These are phyloP conservation scores for Agrostemma githago DNA, from an alignment of 148 eudicot genomes.

Conservation along the genomic window DNA sequence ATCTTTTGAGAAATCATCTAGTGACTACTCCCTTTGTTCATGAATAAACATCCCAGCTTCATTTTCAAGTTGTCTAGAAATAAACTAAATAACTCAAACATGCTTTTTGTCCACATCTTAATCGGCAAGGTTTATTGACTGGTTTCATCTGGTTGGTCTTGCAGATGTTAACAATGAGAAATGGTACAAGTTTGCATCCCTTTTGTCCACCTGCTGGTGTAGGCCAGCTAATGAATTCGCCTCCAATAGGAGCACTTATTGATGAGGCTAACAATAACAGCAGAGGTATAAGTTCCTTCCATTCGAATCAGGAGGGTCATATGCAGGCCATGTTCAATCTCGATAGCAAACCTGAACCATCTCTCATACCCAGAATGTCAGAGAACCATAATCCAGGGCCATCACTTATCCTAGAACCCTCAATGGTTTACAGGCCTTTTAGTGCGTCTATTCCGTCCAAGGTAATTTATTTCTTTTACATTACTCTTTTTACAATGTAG, in stretches of 20 bases:
- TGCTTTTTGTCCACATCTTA: background rate
- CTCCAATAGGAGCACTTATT: conserved; percentile 28
- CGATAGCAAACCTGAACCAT: conserved; percentile 28
- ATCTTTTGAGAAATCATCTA: background rate
- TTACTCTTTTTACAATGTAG: background rate
- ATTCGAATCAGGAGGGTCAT: conserved; percentile 35
- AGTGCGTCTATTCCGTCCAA: conserved; percentile 43
- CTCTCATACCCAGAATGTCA: conserved; percentile 20
- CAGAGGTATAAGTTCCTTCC: conserved; percentile 30
- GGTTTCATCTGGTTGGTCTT: conserved; percentile 17
- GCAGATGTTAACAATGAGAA: conserved; percentile 87
- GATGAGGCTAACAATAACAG: conserved; percentile 37
- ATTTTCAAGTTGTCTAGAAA: too few relatives aligned
- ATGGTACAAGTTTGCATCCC: conserved; percentile 63
- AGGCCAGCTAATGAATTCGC: conserved; percentile 28
- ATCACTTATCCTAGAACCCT: conserved; percentile 31
- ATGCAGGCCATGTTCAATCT: conserved; percentile 36
- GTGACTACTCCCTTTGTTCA: too few relatives aligned
- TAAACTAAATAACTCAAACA: background rate
- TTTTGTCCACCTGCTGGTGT: conserved; percentile 40
- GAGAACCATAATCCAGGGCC: conserved; percentile 34
- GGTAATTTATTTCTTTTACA: conserved; percentile 28
- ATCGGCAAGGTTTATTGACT: background rate
- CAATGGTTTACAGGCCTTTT: conserved; percentile 39
- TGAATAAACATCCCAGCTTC: too few relatives aligned